Evolutionary conservation across 129 eudicot species (phyloP).

Genomic region (Saussurea involucrata): DNA sequence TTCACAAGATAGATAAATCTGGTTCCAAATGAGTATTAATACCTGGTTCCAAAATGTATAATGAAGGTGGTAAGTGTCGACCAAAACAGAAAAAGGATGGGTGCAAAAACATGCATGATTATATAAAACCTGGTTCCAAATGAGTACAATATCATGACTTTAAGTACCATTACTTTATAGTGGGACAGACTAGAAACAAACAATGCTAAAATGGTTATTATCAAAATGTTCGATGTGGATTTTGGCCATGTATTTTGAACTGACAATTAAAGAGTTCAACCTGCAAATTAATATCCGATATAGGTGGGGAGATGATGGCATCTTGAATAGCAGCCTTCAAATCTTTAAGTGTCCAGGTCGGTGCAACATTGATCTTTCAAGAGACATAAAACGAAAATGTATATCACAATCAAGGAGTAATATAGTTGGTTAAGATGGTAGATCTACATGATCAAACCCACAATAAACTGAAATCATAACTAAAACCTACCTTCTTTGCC

Average conservation of each 20-base stretch:
- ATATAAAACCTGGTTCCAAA: background rate
- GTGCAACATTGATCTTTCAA: slow-evolving; percentile 45
- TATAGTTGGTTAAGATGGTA: background rate
- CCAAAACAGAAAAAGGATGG: background rate
- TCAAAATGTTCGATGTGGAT: background rate
- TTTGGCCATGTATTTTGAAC: background rate
- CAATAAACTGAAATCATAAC: background rate
- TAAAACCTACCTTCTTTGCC: slow-evolving; percentile 52
- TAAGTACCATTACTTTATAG: background rate
- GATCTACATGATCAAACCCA: background rate
- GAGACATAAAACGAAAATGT: background rate
- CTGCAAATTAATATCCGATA: slow-evolving; percentile 80
- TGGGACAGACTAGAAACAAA: background rate
- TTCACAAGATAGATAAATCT: background rate
- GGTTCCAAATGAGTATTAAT: too few species aligned
- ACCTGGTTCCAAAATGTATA: background rate
- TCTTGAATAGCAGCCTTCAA: slow-evolving; percentile 57
- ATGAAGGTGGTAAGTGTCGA: background rate
- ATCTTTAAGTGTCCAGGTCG: slow-evolving; percentile 73
- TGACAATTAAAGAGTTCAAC: slow-evolving; percentile 26
- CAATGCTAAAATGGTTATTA: background rate
- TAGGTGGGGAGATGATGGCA: slow-evolving; percentile 26
- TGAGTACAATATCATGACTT: background rate
- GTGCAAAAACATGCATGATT: background rate
- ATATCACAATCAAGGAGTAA: background rate